Base-by-base conservation (phyloP, 2,329 filamentous ascomycete genomes). In the Hymenoscyphus salicellus region DNA sequence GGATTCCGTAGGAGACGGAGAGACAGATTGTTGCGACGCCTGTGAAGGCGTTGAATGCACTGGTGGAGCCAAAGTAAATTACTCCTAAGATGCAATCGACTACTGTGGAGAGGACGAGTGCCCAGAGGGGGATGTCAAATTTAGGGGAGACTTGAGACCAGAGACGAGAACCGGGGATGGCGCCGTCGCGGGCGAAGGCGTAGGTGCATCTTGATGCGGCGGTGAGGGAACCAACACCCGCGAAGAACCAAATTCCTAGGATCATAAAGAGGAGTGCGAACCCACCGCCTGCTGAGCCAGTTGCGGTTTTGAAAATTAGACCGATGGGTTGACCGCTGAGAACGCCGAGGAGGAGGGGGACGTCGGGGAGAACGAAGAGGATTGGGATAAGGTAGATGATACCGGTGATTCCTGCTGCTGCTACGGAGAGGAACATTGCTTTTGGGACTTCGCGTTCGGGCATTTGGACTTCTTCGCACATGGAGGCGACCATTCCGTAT, bases 1-100 rank as follows among this genome's bases (percentile, higher is more conserved):
- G 91, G 17, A 92, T 82, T 16, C 88, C 89, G 75, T 93, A 93
- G 0, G 89, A 91, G 3, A 87, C 86, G 0, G 86, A 89, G 0
- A 93, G 83, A 69, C 89, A 92, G 74, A 93, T 92, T 4, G 90
- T 93, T 1, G 90, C 90, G 0, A 92, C 89, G 32, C 90, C 89
- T 0, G 90, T 93, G 76, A 93, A 93, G 10, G 86, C 88, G 79
- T 89, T 90, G 79, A 93, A 93, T 0, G 91, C 91, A 0, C 89
- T 89, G 0, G 85, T 84, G 1, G 87, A 90, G 10, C 91, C 91
- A 68, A 93, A 92, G 78, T 91, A 93, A 76, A 93, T 92, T 69
- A 91, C 82, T 0, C 90, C 90, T 0, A 93, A 82, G 11, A 93
- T 78, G 69, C 86, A 89, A 75, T 90, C 87, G 55, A 93, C 85